Percentiles rank a stretch among this genome's conserved stretches.
Conservation (phyloP, 345 rosid genomes). For the Eucalyptus guilfoylei region DNA sequence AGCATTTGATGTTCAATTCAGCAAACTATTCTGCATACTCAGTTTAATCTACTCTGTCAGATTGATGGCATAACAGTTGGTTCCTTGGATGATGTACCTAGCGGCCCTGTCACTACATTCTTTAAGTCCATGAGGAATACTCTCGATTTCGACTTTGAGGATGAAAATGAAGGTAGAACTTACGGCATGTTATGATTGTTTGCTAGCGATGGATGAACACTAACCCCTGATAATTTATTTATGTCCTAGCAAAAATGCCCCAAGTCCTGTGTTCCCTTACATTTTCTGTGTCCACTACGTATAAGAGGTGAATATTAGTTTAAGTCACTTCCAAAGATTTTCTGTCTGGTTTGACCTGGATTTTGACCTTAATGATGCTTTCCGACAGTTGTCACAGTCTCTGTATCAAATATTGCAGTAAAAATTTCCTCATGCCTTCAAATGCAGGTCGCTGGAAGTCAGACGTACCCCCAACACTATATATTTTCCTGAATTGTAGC, state of each 20-base stretch:
- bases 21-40: not conserved
- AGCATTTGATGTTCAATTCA: not conserved
- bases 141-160: constrained; percentile 93
- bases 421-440: not conserved
- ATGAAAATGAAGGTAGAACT: constrained; percentile 73
- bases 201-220: not conserved
- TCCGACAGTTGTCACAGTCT: not conserved
- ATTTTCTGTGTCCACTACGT: not conserved
- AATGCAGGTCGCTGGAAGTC: constrained; percentile 73
- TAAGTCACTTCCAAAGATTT: not conserved
- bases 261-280: not conserved
- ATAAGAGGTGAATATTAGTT: not conserved
- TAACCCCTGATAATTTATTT: not conserved
- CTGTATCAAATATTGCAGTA: not conserved
- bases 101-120: constrained; percentile 53
- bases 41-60: constrained; percentile 30
- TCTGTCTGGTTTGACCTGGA: not conserved
- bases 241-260: not conserved
- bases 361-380: not conserved
- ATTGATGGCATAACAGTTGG: constrained; percentile 70
- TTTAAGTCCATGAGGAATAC: constrained; percentile 81
- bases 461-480: constrained; percentile 69
- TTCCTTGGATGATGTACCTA: constrained; percentile 73
- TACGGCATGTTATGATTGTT: not conserved
- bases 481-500: constrained; percentile 78